A percentile compares a stretch with the other conserved stretches of the same genome.
Evolutionary conservation across 129 eudicot genomes (phyloP).

Genomic region (Tagetes erecta): DNA sequence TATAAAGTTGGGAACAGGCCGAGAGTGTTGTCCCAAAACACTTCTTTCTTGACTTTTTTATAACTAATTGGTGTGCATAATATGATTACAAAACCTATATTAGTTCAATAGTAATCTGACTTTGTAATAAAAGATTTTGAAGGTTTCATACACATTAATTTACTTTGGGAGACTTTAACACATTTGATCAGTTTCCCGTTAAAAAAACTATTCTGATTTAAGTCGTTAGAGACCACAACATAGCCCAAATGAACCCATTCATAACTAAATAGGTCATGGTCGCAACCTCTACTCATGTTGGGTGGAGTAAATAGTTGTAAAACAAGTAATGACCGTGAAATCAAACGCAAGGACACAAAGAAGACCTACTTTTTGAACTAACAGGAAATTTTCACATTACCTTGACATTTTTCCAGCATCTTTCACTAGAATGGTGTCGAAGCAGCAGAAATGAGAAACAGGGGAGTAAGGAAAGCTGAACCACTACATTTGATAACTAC

Average conservation of each 20-base stretch:
- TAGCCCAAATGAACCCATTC: background rate
- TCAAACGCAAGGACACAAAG: background rate
- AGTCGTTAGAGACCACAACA: background rate
- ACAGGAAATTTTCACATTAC: slow-evolving; percentile 19
- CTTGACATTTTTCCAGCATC: slow-evolving; percentile 28
- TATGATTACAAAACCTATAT: background rate
- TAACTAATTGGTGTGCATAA: background rate
- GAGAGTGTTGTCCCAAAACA: background rate
- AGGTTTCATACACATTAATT: background rate
- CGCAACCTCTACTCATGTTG: background rate
- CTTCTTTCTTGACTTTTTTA: background rate
- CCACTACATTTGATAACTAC: slow-evolving; percentile 14
- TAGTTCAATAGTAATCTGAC: background rate
- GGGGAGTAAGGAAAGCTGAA: slow-evolving; percentile 9
- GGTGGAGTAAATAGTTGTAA: background rate
- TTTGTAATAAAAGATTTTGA: background rate
- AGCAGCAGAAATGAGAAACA: slow-evolving; percentile 23
- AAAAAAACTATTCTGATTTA: background rate
- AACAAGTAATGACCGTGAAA: background rate
- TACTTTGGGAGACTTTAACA: background rate
- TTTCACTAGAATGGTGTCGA: slow-evolving; percentile 25
- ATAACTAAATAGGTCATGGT: background rate
- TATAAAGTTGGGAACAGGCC: background rate
- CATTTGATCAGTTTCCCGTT: background rate
- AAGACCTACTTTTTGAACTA: background rate